Conservation (phyloP, 2,329 filamentous ascomycete species). For the Cucurbitaria berberidis region DNA sequence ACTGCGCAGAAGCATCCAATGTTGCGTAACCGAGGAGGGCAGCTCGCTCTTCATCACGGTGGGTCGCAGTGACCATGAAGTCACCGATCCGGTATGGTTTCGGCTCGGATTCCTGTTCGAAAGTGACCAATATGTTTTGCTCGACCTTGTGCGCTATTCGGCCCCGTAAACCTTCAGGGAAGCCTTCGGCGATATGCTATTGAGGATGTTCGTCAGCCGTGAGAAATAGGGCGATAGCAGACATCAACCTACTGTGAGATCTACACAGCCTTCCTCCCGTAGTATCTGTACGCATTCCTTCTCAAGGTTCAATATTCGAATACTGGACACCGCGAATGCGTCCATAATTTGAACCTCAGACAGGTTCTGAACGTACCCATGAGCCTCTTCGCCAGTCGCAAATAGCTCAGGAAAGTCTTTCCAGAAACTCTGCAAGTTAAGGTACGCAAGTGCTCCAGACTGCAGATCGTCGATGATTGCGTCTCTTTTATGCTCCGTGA, state of each 20-base stretch:
- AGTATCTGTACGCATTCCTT: slow-evolving; percentile 21
- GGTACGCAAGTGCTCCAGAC: slow-evolving; percentile 25
- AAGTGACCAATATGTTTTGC: slow-evolving; percentile 14
- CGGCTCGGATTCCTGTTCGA: not conserved
- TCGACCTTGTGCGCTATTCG: slow-evolving; percentile 16
- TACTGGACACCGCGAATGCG: slow-evolving; percentile 31
- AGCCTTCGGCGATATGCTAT: slow-evolving; percentile 3
- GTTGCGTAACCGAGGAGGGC: slow-evolving; percentile 23
- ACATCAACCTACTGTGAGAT: slow-evolving; percentile 26
- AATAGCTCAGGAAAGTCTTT: slow-evolving; percentile 25
- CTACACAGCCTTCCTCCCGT: slow-evolving; percentile 21
- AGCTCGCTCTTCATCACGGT: slow-evolving; percentile 11
- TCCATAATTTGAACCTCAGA: slow-evolving; percentile 18
- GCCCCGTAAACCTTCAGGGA: slow-evolving; percentile 17
- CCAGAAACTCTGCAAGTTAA: slow-evolving; percentile 28
- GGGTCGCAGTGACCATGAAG: slow-evolving; percentile 26
- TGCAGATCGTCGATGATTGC: slow-evolving; percentile 21
- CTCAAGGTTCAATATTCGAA: slow-evolving; percentile 25
- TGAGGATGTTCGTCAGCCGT: not conserved
- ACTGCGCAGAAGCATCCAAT: slow-evolving; percentile 30
- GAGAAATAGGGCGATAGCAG: too few species aligned
- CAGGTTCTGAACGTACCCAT: slow-evolving; percentile 13
- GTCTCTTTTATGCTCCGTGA: slow-evolving; percentile 24
- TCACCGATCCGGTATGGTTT: slow-evolving; percentile 18
- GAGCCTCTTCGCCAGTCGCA: slow-evolving; percentile 17